A percentile compares a stretch with the other conserved stretches of the same genome.
These are phyloP conservation scores for Arabidopsis suecica DNA, from an alignment of 345 rosid genomes.

Conservation along the genomic window DNA sequence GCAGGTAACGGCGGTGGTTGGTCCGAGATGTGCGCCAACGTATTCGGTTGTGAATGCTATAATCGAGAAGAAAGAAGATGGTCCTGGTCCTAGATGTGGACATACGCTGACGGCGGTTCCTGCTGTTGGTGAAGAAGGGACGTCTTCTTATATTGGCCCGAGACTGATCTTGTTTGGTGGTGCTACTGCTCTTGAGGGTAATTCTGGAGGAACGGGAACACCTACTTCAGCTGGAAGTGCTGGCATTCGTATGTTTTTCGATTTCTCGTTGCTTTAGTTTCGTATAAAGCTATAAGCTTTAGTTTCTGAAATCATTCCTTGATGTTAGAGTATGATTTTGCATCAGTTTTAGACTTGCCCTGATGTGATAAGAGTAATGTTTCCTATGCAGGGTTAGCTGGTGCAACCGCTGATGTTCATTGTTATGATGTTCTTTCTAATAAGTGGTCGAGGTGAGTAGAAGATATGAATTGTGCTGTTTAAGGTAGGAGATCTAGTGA, in stretches of 20 bases:
- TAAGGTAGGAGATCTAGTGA: neutral
- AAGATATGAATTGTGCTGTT: neutral
- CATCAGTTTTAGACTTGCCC: neutral
- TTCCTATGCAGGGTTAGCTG: conserved; percentile 82
- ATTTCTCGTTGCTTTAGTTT: neutral
- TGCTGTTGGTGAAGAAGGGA: conserved; percentile 93
- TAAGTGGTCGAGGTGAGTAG: conserved; percentile 92
- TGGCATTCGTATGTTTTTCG: conserved; percentile 81
- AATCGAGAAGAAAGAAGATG: conserved; percentile 90
- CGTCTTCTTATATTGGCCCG: conserved; percentile 79
- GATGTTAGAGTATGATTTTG: neutral
- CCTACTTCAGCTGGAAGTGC: conserved; percentile 97
- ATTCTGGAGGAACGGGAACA: conserved; percentile 82
- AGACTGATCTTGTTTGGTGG: conserved; percentile 95
- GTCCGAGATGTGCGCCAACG: conserved; percentile 91
- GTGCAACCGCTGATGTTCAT: conserved; percentile 99
- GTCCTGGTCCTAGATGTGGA: conserved; percentile 98
- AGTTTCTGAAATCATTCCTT: neutral
- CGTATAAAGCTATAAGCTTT: neutral
- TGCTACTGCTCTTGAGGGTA: conserved; percentile 98
- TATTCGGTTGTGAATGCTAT: conserved; percentile 81
- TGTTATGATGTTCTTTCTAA: conserved; percentile 92
- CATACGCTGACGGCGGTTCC: conserved; percentile 94
- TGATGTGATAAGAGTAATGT: conserved; percentile 22
- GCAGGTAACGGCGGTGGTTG: conserved; percentile 59